These are phyloP conservation scores for Aphanomyces stellatus DNA, from an alignment of 352 stramenopile species.

Conservation along the genomic window DNA sequence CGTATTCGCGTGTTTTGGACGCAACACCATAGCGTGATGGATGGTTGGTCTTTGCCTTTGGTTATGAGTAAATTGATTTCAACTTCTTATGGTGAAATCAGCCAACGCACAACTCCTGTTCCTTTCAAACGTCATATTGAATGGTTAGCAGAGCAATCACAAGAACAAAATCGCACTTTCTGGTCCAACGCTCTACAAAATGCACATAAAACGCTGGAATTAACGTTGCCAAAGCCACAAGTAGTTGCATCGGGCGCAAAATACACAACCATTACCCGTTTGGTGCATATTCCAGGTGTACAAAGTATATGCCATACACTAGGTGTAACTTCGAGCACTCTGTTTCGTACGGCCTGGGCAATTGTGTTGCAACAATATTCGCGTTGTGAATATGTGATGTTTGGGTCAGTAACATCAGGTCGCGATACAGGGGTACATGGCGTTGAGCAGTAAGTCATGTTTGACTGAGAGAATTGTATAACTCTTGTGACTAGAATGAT, in stretches of 20 bases:
- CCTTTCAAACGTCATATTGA: too few species aligned
- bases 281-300: not conserved
- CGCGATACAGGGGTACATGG: not conserved
- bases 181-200: not conserved
- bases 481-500: not conserved
- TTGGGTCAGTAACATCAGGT: not conserved
- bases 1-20: too few species aligned
- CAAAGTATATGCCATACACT: not conserved
- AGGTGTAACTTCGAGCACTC: not conserved
- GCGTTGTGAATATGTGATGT: not conserved
- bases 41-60: too few species aligned
- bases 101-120: too few species aligned
- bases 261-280: not conserved
- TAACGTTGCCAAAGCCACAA: not conserved
- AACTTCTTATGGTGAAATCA: too few species aligned
- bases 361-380: not conserved
- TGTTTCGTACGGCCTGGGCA: not conserved
- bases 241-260: too few species aligned
- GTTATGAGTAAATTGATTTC: too few species aligned
- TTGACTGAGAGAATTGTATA: not conserved
- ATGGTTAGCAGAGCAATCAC: too few species aligned
- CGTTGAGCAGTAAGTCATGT: not conserved
- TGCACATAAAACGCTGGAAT: not conserved
- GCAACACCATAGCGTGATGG: too few species aligned
- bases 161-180: not conserved